Conservation (phyloP, 257 asterid species). For the Nicotiana knightiana region DNA sequence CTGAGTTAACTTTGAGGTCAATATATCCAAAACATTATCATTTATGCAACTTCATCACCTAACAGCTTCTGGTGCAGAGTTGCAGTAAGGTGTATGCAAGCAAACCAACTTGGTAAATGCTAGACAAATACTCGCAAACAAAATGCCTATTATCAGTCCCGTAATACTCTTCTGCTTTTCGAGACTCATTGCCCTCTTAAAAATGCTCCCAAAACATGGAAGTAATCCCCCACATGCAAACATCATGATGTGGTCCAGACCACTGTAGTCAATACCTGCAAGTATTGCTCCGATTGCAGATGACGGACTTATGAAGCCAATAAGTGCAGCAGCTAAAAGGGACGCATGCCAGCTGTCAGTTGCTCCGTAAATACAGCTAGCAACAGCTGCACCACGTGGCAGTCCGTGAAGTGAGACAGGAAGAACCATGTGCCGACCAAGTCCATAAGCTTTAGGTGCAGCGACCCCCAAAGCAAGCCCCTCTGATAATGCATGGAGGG, state of each 20-base stretch:
- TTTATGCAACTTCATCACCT: slow-evolving; percentile 35
- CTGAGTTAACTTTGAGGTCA: neutral
- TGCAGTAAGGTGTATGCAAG: slow-evolving; percentile 93
- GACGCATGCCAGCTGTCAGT: slow-evolving; percentile 92
- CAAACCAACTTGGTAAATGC: slow-evolving; percentile 83
- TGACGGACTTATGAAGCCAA: slow-evolving; percentile 77
- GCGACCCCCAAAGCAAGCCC: slow-evolving; percentile 98
- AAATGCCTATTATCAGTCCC: slow-evolving; percentile 55
- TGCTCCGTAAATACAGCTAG: slow-evolving; percentile 88
- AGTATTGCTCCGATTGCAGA: slow-evolving; percentile 90
- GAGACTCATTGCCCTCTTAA: slow-evolving; percentile 57
- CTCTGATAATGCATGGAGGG: slow-evolving; percentile 85
- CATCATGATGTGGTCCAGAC: slow-evolving; percentile 81
- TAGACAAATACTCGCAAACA: slow-evolving; percentile 59
- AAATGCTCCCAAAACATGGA: slow-evolving; percentile 77
- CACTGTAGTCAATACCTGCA: slow-evolving; percentile 83
- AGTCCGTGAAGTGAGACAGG: slow-evolving; percentile 94
- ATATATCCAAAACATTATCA: neutral
- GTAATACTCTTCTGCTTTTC: slow-evolving; percentile 55
- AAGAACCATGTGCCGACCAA: slow-evolving; percentile 91
- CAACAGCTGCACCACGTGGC: slow-evolving; percentile 96
- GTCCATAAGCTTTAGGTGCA: slow-evolving; percentile 96
- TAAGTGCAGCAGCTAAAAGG: slow-evolving; percentile 64
- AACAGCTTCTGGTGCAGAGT: slow-evolving; percentile 99
- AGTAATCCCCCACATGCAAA: slow-evolving; percentile 86